Conservation (phyloP, 2,329 filamentous ascomycete genomes). For the Claviceps digitariae region DNA sequence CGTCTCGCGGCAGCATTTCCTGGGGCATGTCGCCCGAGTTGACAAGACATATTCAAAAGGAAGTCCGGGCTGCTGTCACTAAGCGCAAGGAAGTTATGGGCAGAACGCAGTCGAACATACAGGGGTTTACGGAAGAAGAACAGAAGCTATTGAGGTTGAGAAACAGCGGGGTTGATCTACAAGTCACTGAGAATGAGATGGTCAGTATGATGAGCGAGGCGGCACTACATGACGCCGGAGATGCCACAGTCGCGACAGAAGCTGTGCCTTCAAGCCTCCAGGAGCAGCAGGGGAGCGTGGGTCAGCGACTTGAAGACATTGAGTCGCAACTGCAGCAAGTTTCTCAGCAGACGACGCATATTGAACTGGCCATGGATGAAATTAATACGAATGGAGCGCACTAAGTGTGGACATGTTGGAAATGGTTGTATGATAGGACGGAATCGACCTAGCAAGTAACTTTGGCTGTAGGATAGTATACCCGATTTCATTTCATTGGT, state of each 20-base stretch:
- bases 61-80: slow-evolving; percentile 16
- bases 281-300: background rate
- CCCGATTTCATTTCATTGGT: background rate
- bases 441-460: background rate
- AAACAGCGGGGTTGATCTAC: slow-evolving; percentile 13
- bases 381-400: background rate
- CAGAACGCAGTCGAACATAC: slow-evolving; percentile 20
- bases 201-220: slow-evolving; percentile 18
- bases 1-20: slow-evolving; percentile 46
- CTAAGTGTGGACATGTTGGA: background rate
- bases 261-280: background rate
- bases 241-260: slow-evolving; percentile 1
- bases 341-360: slow-evolving; percentile 7
- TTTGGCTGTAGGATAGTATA: background rate
- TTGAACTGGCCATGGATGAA: background rate
- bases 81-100: slow-evolving; percentile 25
- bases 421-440: background rate
- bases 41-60: slow-evolving; percentile 22
- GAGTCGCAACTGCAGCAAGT: slow-evolving; percentile 9
- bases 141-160: slow-evolving; percentile 18
- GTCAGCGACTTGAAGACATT: slow-evolving; percentile 6
- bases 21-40: slow-evolving; percentile 41
- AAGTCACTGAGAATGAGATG: slow-evolving; percentile 24
- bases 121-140: slow-evolving; percentile 26
- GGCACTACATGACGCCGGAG: slow-evolving; percentile 2